Conservation (phyloP, 352 stramenopile genomes). For the Globisporangium radiosum region DNA sequence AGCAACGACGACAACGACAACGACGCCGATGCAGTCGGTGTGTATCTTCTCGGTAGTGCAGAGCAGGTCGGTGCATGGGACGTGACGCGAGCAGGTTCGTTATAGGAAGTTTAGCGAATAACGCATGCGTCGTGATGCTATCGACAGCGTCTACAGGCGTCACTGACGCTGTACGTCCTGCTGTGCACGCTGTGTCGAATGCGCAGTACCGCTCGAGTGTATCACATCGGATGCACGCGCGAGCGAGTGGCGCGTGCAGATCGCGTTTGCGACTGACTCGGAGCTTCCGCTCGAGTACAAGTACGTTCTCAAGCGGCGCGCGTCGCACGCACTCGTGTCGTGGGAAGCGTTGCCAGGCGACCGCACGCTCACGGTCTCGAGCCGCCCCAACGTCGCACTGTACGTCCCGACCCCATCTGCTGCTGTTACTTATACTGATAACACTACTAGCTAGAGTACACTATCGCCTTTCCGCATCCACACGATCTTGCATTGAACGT, state of each 20-base stretch:
- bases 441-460: too few species aligned
- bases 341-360: conserved; percentile 75
- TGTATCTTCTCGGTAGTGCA: conserved; percentile 50
- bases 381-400: conserved; percentile 42
- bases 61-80: conserved; percentile 61
- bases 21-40: conserved; percentile 13
- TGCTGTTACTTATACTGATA: neutral
- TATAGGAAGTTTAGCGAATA: too few species aligned
- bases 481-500: neutral
- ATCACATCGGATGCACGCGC: conserved; percentile 20
- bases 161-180: too few species aligned
- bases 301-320: conserved; percentile 48
- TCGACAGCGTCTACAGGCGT: too few species aligned
- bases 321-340: conserved; percentile 35
- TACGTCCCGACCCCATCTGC: conserved; percentile 19
- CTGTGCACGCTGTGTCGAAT: neutral
- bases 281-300: conserved; percentile 65
- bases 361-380: conserved; percentile 41
- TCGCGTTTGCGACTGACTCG: conserved; percentile 17
- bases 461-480: too few species aligned
- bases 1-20: conserved; percentile 4
- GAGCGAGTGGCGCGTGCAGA: conserved; percentile 28
- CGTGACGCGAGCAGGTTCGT: conserved; percentile 35
- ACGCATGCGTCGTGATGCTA: too few species aligned
- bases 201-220: conserved; percentile 39